phyloP scores from a whole-genome alignment of 1,284 basidiomycete species.

The Cutaneotrichosporon cavernicola region DNA sequence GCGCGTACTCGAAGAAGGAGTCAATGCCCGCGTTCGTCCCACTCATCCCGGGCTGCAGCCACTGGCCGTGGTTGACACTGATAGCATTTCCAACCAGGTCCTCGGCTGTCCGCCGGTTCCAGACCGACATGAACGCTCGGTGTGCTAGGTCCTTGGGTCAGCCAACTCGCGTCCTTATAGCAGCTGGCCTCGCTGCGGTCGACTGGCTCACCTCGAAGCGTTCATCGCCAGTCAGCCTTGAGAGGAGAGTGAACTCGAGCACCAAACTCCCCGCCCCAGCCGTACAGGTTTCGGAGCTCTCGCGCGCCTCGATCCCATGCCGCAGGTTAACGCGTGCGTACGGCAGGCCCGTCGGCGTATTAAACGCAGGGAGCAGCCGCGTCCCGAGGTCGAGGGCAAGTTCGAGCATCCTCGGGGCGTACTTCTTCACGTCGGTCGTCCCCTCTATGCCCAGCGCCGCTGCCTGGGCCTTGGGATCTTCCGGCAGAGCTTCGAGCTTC shows the following conservation, averaged over 20 bases:
- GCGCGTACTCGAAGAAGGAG: constrained; percentile 84
- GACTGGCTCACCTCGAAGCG: constrained; percentile 70
- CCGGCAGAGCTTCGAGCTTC: constrained; percentile 60
- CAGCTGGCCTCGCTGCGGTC: constrained; percentile 34
- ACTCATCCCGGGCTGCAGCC: constrained; percentile 65
- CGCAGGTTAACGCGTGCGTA: constrained; percentile 69
- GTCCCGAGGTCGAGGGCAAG: constrained; percentile 81
- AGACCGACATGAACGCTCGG: constrained; percentile 81
- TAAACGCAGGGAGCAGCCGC: constrained; percentile 81
- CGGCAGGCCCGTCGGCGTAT: constrained; percentile 82
- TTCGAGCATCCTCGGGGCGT: constrained; percentile 65
- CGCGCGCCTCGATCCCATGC: constrained; percentile 39
- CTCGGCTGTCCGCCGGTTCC: constrained; percentile 80
- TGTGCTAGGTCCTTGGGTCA: constrained; percentile 45
- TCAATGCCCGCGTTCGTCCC: constrained; percentile 89
- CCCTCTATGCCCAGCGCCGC: constrained; percentile 25
- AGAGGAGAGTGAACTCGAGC: constrained; percentile 86
- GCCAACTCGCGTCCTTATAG: neutral
- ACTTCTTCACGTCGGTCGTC: constrained; percentile 63
- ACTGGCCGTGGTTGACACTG: constrained; percentile 60
- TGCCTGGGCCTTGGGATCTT: constrained; percentile 34
- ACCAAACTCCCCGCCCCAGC: constrained; percentile 89
- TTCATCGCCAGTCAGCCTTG: constrained; percentile 79
- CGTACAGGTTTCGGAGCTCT: constrained; percentile 56
- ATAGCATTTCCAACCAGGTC: constrained; percentile 85